These are phyloP conservation scores for Tagetes erecta DNA, from an alignment of 129 eudicot genomes.

Conservation along the genomic window DNA sequence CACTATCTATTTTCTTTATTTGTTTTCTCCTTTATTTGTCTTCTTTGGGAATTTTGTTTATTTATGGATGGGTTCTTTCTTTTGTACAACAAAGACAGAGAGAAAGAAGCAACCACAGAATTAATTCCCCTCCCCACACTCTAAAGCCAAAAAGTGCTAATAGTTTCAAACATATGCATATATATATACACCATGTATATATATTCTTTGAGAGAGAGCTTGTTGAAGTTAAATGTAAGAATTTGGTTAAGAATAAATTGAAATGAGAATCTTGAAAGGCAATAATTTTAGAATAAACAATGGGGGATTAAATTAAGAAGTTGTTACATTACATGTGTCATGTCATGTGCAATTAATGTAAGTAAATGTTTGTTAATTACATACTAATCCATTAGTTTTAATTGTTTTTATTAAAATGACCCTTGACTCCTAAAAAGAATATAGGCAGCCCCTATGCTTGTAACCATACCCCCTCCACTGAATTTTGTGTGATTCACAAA, in stretches of 20 bases:
- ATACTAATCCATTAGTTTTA: slow-evolving; percentile 21
- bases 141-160: slow-evolving; percentile 40
- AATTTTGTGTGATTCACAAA: slow-evolving; percentile 13
- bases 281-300: slow-evolving; percentile 5
- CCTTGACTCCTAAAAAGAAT: slow-evolving; percentile 20
- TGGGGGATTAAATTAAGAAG: slow-evolving; percentile 16
- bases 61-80: slow-evolving; percentile 45
- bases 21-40: slow-evolving; percentile 31
- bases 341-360: slow-evolving; percentile 35
- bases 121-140: slow-evolving; percentile 40
- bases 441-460: slow-evolving; percentile 33
- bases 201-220: slow-evolving; percentile 37
- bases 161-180: slow-evolving; percentile 34
- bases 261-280: slow-evolving; percentile 24
- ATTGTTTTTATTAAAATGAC: slow-evolving; percentile 5
- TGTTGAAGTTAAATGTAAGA: slow-evolving; percentile 33
- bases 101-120: slow-evolving; percentile 45
- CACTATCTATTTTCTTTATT: slow-evolving; percentile 39
- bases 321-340: slow-evolving; percentile 40
- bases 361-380: slow-evolving; percentile 29
- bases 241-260: slow-evolving; percentile 31
- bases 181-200: slow-evolving; percentile 22
- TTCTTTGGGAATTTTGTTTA: slow-evolving; percentile 43
- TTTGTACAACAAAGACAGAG: slow-evolving; percentile 50
- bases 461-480: slow-evolving; percentile 19